Evolutionary conservation across 176 grass and related monocot species (phyloP).

Genomic region (Chrysopogon serrulatus): DNA sequence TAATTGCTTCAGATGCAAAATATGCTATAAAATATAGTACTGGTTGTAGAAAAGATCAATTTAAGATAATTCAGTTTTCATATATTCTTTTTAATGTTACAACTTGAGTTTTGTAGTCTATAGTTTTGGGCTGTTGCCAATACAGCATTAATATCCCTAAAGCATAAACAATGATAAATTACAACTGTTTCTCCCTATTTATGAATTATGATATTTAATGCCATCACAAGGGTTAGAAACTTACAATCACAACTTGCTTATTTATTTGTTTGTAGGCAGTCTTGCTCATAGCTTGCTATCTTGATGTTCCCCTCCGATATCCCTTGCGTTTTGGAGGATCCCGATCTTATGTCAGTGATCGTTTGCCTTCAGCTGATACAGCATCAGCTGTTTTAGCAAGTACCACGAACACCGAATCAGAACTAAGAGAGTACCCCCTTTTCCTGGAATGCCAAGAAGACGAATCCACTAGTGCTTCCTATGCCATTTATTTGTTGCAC

Average conservation of each 20-base stretch:
- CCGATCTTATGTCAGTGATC: constrained; percentile 43
- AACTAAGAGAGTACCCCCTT: constrained; percentile 42
- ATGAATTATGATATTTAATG: not conserved
- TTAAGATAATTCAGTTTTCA: not conserved
- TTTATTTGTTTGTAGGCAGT: constrained; percentile 44
- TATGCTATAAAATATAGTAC: not conserved
- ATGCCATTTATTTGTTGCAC: constrained; percentile 46
- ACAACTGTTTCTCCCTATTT: not conserved
- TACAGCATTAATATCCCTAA: not conserved
- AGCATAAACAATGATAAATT: not conserved
- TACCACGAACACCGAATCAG: not conserved
- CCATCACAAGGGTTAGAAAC: not conserved
- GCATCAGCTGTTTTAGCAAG: constrained; percentile 12
- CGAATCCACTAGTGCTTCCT: constrained; percentile 27
- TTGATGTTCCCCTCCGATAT: constrained; percentile 54
- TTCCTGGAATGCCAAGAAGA: constrained; percentile 51
- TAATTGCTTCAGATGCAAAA: not conserved
- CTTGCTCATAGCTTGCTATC: constrained; percentile 54
- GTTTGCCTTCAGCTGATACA: constrained; percentile 41
- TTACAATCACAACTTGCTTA: constrained; percentile 6
- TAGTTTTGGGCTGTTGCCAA: not conserved
- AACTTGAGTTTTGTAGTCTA: not conserved
- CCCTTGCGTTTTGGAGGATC: constrained; percentile 50
- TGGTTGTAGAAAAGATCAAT: not conserved
- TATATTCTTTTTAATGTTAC: not conserved